Evolutionary conservation across 148 eudicot genomes (phyloP).

Genomic region (Chenopodium berlandieri): DNA sequence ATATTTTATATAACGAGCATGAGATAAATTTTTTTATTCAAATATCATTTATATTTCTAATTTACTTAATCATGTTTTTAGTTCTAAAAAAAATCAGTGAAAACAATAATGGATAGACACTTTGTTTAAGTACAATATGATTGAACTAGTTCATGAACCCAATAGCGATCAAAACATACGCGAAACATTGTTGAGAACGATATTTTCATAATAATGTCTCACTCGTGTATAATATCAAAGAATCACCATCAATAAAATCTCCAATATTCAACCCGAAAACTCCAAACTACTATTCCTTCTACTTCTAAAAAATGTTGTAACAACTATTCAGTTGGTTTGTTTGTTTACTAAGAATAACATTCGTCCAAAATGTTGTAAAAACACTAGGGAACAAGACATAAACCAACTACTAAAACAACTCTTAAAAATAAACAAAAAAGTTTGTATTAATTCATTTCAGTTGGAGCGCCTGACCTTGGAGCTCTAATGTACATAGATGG

Average conservation of each 20-base stretch:
- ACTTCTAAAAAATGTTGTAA: not conserved
- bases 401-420: conserved; percentile 16
- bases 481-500: conserved; percentile 3
- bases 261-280: not conserved
- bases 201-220: too few relatives aligned
- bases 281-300: not conserved
- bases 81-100: too few relatives aligned
- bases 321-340: conserved; percentile 9
- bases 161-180: not conserved
- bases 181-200: not conserved
- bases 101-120: too few relatives aligned
- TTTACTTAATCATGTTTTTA: too few relatives aligned
- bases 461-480: not conserved
- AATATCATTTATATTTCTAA: too few relatives aligned
- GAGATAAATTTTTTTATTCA: too few relatives aligned
- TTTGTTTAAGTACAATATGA: too few relatives aligned
- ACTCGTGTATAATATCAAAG: too few relatives aligned
- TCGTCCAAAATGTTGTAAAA: not conserved
- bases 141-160: not conserved
- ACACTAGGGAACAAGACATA: conserved; percentile 15
- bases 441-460: not conserved
- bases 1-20: too few relatives aligned
- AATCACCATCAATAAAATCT: too few relatives aligned
- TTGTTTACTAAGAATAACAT: conserved; percentile 5
- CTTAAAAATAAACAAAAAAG: not conserved